A percentile compares a stretch with the other conserved stretches of the same genome.
These are phyloP conservation scores for sweet orange (Citrus sinensis) DNA, from an alignment of 345 rosid genomes.

Conservation along the genomic window DNA sequence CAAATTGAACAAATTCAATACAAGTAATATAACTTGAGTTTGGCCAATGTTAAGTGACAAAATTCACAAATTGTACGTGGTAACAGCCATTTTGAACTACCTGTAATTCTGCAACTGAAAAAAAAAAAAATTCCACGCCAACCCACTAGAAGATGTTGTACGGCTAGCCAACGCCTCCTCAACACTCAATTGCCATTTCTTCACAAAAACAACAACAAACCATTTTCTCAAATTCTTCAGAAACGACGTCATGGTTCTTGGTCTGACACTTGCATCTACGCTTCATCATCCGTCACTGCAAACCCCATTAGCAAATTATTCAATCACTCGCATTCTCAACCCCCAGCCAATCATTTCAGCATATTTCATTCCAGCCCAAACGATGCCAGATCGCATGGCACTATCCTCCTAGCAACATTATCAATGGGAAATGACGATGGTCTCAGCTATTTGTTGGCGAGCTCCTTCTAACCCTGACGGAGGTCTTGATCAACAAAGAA, in stretches of 20 bases:
- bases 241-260: conserved; percentile 13
- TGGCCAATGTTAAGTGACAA: no score
- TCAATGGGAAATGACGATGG: background rate
- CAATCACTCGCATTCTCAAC: conserved; percentile 12
- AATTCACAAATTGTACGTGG: no score
- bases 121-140: no score
- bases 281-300: conserved; percentile 11
- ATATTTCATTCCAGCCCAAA: background rate
- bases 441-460: no score
- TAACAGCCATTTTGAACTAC: no score
- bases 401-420: conserved; percentile 33
- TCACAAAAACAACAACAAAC: conserved; percentile 15
- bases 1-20: no score
- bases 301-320: background rate
- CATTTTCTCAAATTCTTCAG: conserved; percentile 11
- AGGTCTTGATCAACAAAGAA: no score
- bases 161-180: conserved; percentile 25
- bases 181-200: conserved; percentile 31
- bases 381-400: conserved; percentile 36
- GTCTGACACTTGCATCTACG: conserved; percentile 23
- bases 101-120: no score
- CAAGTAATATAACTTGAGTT: no score
- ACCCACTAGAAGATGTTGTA: conserved; percentile 50
- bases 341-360: conserved; percentile 17
- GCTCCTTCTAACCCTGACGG: no score